Evolutionary conservation across 148 eudicot species (phyloP), one percentile per base, ranked within the genome.

Genomic region (Bassia scoparia): DNA sequence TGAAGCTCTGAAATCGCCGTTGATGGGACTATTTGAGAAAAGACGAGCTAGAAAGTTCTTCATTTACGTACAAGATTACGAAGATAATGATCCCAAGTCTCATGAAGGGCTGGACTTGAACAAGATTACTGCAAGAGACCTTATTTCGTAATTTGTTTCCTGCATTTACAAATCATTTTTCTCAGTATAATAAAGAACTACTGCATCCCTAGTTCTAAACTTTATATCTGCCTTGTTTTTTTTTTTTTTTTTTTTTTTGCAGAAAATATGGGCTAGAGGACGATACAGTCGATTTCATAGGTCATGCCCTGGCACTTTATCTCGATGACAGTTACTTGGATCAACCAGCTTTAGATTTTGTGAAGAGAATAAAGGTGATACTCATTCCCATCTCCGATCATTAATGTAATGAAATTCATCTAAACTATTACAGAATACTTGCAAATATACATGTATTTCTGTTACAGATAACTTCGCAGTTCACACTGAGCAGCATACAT

Each of bases 221-320:
- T 20, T 27, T 17, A 33, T 17, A 1, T 4, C 21, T 6, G 3
- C 24, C 66, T 34, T 20, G 17, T 61, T 34, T 13, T 31, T 12
- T 6, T 71, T 1, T 46, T 37, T 69, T 13, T 7, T 26, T 6
- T 60, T 16, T 67, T 62, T 67, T 53, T 31, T 79, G 86, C 81
- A 88, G 93, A 49, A 91, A 89, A 73, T 91, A 91, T 74, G 93
- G 90, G 34, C 82, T 91, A 52, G 97, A 91, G 72, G 97, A 89
- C 64, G 89, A 91, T 80, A 91, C 97, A 24, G 75, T 91, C 58
- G 97, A 89, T 71, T 89, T 91, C 77, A 86, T 91, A 50, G 97
- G 97, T 49, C 97, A 91, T 84, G 88, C 97, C 27, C 75, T 89
- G 83, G 97, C 97, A 29, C 93, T 91, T 29, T 75, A 87, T 70